Evolutionary conservation across 2,329 filamentous ascomycete genomes (phyloP), one percentile per base, ranked within the genome.

Genomic region (Colletotrichum sp.): DNA sequence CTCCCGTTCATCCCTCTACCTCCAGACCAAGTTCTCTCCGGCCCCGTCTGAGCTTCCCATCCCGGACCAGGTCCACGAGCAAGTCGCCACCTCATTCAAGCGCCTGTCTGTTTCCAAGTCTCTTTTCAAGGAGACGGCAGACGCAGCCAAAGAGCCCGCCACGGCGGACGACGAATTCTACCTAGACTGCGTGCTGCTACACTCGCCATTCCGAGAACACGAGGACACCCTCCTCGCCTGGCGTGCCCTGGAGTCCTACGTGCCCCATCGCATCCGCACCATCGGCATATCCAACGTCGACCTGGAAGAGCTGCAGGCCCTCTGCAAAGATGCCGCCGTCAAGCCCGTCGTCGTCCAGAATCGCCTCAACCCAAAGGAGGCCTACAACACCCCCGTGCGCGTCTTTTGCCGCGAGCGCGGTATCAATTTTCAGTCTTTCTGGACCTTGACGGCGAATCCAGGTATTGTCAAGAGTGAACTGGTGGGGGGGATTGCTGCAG

Each of bases 211-310:
- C 66, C 79, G 84, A 26, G 84, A 82, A 10, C 78, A 86, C 3
- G 80, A 85, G 8, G 86, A 88, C 57, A 91, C 94, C 0, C 80
- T 93, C 32, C 87, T 90, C 72, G 94, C 92, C 12, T 96, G 94
- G 94, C 84, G 85, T 26, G 85, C 91, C 0, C 87, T 96, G 16
- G 91, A 94, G 81, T 85, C 88, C 5, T 95, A 93, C 80, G 92
- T 95, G 2, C 93, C 94, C 0, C 81, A 89, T 79, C 83, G 80
- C 59, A 92, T 96, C 77, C 92, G 91, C 55, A 88, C 91, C 34
- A 87, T 97, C 9, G 95, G 95, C 55, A 93, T 97, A 71, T 95
- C 94, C 70, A 97, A 97, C 83, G 90, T 91, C n/a, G 86, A 88
- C n/a, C 84, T 94, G 3, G 82, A 87, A 0, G 83, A 91, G 3